phyloP scores from a whole-genome alignment of 192 early-diverging fungal genomes.

The Coemansia sp. region DNA sequence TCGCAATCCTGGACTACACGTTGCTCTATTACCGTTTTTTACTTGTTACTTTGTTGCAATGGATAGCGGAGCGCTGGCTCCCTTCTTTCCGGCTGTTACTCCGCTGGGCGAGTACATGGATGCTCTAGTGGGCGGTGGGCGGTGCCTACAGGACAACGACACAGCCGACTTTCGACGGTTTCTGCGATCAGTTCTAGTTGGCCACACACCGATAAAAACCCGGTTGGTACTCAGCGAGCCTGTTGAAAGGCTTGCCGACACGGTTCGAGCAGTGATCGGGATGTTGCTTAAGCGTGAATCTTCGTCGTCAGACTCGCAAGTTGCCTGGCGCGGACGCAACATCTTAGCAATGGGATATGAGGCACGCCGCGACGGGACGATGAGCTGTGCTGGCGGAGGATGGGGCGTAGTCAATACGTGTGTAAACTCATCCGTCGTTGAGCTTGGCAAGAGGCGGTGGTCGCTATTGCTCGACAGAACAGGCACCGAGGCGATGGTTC shows the following conservation, averaged over 20 bases:
- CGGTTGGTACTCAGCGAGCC: conserved; percentile 23
- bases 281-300: conserved; percentile 16
- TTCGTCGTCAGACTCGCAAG: neutral
- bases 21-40: neutral
- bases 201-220: conserved; percentile 13
- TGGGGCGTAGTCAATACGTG: conserved; percentile 20
- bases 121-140: conserved; percentile 18
- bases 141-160: conserved; percentile 14
- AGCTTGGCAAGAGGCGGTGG: conserved; percentile 33
- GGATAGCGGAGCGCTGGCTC: neutral
- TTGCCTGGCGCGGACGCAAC: conserved; percentile 11
- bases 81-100: conserved; percentile 15
- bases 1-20: neutral
- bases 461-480: conserved; percentile 21
- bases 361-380: conserved; percentile 16
- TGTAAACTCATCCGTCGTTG: conserved; percentile 43
- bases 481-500: conserved; percentile 33
- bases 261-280: conserved; percentile 21
- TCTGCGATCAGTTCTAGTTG: conserved; percentile 34
- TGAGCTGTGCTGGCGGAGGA: conserved; percentile 26
- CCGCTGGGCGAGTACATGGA: conserved; percentile 39
- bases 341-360: conserved; percentile 36
- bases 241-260: conserved; percentile 30
- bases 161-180: conserved; percentile 18
- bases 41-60: neutral